Percentiles rank a stretch among this genome's conserved stretches.
Evolutionary conservation across 2,329 filamentous ascomycete genomes (phyloP).

Genomic region (Colletotrichum filicis): DNA sequence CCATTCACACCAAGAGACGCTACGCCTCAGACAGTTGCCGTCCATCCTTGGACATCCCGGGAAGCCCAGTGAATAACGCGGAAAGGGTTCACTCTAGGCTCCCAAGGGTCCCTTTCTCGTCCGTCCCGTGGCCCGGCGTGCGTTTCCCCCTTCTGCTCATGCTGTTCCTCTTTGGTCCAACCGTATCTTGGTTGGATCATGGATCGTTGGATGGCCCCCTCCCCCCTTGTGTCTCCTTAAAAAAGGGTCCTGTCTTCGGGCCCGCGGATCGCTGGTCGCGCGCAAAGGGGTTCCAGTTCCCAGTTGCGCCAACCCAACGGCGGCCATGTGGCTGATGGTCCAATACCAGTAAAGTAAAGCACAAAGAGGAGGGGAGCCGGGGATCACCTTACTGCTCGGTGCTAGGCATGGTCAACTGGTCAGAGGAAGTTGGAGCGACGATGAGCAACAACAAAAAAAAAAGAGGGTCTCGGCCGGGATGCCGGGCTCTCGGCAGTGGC

Average conservation of each 20-base stretch:
- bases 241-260: neutral
- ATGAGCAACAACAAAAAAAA: neutral
- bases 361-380: neutral
- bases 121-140: too few species aligned
- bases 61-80: neutral
- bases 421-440: neutral
- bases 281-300: neutral
- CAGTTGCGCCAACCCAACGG: neutral
- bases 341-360: neutral
- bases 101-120: neutral
- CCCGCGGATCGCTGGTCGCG: neutral
- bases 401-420: too few species aligned
- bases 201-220: too few species aligned
- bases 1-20: neutral
- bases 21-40: neutral
- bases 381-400: neutral
- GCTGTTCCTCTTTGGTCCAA: neutral
- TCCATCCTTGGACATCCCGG: neutral
- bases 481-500: constrained; percentile 23
- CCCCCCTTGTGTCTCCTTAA: neutral
- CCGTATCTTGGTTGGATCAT: neutral
- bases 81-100: neutral
- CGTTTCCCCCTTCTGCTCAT: neutral
- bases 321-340: neutral
- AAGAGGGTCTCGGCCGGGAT: constrained; percentile 20